Evolutionary conservation across 2,329 filamentous ascomycete species (phyloP).

Genomic region (Cordyceps tenuipes): DNA sequence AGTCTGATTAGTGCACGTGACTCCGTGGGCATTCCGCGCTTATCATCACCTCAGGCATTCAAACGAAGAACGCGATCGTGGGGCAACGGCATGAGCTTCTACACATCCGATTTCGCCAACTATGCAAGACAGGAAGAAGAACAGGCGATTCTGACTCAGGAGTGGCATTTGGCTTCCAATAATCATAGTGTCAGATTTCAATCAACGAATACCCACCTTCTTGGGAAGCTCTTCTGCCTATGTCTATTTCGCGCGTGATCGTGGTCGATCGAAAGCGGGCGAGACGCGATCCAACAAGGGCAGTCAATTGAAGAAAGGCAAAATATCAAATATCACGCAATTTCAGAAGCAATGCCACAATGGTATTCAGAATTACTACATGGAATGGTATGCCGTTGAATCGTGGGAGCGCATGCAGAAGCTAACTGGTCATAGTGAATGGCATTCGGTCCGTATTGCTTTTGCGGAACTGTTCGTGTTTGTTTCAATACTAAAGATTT

Average conservation of each 20-base stretch:
- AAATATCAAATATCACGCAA: neutral
- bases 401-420: neutral
- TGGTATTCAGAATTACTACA: constrained; percentile 73
- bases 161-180: neutral
- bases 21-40: constrained; percentile 9
- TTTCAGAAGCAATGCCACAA: constrained; percentile 27
- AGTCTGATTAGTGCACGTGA: constrained; percentile 9
- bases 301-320: neutral
- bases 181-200: neutral
- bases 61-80: constrained; percentile 7
- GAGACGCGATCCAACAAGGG: neutral
- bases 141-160: neutral
- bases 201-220: neutral
- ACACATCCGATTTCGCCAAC: neutral
- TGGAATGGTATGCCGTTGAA: constrained; percentile 59
- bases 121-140: neutral
- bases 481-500: neutral
- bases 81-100: neutral
- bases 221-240: neutral
- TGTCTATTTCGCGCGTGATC: neutral
- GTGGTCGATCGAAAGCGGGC: neutral
- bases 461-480: neutral
- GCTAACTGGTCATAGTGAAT: constrained; percentile 48
- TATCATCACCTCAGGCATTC: neutral
- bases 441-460: constrained; percentile 58